Conservation (phyloP, 768 basidiomycete genomes). For the Boletellus emodensis region DNA sequence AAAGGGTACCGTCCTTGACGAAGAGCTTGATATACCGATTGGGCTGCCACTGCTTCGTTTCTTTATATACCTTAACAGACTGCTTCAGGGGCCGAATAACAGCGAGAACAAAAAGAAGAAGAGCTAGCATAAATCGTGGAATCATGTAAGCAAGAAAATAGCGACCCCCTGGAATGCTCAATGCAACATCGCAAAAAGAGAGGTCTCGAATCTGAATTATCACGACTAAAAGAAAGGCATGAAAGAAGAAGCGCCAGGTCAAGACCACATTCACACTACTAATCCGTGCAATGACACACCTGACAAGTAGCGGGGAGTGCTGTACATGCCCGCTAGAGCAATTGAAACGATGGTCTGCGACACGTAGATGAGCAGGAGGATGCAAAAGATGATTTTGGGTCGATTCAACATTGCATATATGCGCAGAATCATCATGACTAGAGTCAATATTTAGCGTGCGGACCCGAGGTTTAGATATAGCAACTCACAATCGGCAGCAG, state of each 20-base stretch:
- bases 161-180: too few species aligned
- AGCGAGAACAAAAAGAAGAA: not conserved
- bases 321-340: not conserved
- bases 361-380: not conserved
- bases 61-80: not conserved
- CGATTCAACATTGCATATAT: not conserved
- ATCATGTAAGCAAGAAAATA: not conserved
- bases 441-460: too few species aligned
- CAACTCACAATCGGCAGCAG: not conserved
- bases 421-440: not conserved
- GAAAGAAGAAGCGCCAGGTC: too few species aligned
- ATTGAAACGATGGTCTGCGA: not conserved
- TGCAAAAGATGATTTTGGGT: not conserved
- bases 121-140: not conserved
- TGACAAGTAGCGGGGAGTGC: not conserved
- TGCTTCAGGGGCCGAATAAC: not conserved
- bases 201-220: not conserved
- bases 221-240: not conserved
- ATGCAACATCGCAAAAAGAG: not conserved
- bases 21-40: not conserved
- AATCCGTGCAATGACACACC: not conserved
- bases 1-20: not conserved
- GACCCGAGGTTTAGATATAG: not conserved
- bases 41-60: not conserved
- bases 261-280: not conserved